Conservation (phyloP, 805 yeast genomes). For the Jamesozyma rosinii region DNA sequence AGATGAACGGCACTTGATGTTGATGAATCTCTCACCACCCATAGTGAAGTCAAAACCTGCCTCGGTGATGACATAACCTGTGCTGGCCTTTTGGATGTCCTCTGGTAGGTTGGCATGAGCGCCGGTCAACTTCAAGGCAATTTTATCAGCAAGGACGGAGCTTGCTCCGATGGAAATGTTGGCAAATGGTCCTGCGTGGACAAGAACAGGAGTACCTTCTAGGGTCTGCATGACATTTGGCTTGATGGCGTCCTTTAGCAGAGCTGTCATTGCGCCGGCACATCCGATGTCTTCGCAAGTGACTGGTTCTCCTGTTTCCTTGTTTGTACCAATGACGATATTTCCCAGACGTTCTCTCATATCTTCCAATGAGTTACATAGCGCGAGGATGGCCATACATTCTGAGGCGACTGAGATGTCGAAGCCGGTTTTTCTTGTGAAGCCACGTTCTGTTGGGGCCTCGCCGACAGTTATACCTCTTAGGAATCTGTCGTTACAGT, state of each 20-base stretch:
- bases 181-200: constrained; percentile 86
- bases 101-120: constrained; percentile 34
- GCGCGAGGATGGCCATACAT: constrained; percentile 76
- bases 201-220: constrained; percentile 81
- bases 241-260: constrained; percentile 71
- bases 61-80: constrained; percentile 75
- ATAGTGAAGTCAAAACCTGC: constrained; percentile 86
- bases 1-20: constrained; percentile 75
- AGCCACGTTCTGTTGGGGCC: constrained; percentile 73
- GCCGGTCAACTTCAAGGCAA: constrained; percentile 76
- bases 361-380: constrained; percentile 60
- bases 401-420: constrained; percentile 82
- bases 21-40: constrained; percentile 85
- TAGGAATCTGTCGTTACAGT: constrained; percentile 71
- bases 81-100: constrained; percentile 34
- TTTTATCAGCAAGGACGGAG: constrained; percentile 70
- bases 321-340: constrained; percentile 65
- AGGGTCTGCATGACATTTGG: constrained; percentile 83
- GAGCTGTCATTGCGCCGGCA: constrained; percentile 79
- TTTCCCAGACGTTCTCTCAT: constrained; percentile 66
- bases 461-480: constrained; percentile 73
- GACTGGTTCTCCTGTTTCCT: constrained; percentile 53
- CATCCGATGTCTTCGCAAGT: constrained; percentile 80
- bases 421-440: constrained; percentile 64
- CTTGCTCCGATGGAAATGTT: constrained; percentile 82